These are phyloP conservation scores for Phytophthora foliorum DNA, from an alignment of 352 stramenopile species.

Conservation along the genomic window DNA sequence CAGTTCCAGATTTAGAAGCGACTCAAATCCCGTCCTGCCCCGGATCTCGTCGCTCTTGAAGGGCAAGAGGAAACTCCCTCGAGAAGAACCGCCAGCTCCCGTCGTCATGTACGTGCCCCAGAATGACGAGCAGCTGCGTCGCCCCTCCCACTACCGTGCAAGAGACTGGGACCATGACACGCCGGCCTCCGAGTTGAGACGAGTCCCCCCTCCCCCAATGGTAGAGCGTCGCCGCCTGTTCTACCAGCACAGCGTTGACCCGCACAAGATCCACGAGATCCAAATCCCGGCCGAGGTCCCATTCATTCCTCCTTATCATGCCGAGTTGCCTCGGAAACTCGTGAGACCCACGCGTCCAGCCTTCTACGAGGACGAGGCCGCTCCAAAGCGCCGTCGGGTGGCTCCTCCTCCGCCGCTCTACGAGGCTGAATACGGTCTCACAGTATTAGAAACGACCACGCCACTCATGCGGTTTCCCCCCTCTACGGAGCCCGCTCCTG, in stretches of 20 bases:
- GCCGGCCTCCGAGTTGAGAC: background rate
- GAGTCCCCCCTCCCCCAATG: background rate
- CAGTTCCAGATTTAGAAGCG: slow-evolving; percentile 19
- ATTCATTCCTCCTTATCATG: background rate
- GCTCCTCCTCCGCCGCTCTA: slow-evolving; percentile 11
- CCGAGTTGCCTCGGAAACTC: slow-evolving; percentile 16
- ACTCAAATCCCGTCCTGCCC: slow-evolving; percentile 17
- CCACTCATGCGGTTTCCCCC: background rate
- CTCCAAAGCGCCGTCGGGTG: background rate
- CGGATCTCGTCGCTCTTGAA: slow-evolving; percentile 29
- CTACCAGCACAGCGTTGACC: slow-evolving; percentile 22
- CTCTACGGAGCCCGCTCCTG: background rate
- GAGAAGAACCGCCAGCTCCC: background rate
- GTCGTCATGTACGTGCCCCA: background rate
- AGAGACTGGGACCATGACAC: slow-evolving; percentile 2
- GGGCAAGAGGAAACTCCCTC: background rate
- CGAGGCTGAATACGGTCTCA: slow-evolving; percentile 23
- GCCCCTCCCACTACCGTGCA: background rate
- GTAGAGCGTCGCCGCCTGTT: slow-evolving; percentile 21
- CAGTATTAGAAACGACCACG: slow-evolving; percentile 27
- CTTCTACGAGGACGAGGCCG: slow-evolving; percentile 11
- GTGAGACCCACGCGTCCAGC: background rate
- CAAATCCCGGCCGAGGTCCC: slow-evolving; percentile 19
- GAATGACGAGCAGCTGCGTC: background rate
- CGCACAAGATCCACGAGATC: slow-evolving; percentile 28